Conservation (phyloP, 2,329 filamentous ascomycete species). For the Fusarium sterilihyphosum region DNA sequence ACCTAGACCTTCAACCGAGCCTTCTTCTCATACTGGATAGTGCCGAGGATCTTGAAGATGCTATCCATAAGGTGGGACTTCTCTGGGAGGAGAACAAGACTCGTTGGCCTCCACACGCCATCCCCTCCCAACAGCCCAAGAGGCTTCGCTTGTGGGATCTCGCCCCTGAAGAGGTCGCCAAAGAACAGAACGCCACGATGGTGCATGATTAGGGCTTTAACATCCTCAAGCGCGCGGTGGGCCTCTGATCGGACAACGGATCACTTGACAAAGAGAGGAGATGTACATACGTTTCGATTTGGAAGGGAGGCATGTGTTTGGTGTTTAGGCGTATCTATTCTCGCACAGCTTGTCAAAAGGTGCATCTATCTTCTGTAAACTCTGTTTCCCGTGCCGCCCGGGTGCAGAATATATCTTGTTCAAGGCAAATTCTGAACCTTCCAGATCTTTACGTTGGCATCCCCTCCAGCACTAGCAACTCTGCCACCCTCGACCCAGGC, state of each 20-base stretch:
- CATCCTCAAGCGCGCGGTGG: conserved; percentile 1
- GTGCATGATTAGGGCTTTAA: conserved; percentile 50
- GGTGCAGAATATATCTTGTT: conserved; percentile 3
- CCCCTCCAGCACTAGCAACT: conserved; percentile 83
- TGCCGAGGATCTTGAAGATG: conserved; percentile 47
- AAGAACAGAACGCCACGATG: conserved; percentile 52
- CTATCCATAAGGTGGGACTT: conserved; percentile 50
- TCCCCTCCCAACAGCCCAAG: conserved; percentile 26
- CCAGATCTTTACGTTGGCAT: conserved; percentile 95
- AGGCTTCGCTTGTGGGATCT: conserved; percentile 50
- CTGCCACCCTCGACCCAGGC: conserved; percentile 77
- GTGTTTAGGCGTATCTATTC: conserved; percentile 22
- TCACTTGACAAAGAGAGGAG: neutral
- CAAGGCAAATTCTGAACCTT: conserved; percentile 50
- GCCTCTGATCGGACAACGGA: neutral
- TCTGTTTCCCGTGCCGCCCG: conserved; percentile 7
- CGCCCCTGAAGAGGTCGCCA: conserved; percentile 44
- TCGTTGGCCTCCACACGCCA: conserved; percentile 48
- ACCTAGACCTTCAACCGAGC: neutral
- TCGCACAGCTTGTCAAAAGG: conserved; percentile 13
- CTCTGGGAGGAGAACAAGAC: conserved; percentile 50
- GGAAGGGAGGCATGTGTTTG: conserved; percentile 11
- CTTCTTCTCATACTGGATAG: conserved; percentile 28
- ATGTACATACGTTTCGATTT: neutral
- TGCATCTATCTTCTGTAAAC: conserved; percentile 11